phyloP scores from a whole-genome alignment of 2,329 filamentous ascomycete species.

The Alternaria dauci region DNA sequence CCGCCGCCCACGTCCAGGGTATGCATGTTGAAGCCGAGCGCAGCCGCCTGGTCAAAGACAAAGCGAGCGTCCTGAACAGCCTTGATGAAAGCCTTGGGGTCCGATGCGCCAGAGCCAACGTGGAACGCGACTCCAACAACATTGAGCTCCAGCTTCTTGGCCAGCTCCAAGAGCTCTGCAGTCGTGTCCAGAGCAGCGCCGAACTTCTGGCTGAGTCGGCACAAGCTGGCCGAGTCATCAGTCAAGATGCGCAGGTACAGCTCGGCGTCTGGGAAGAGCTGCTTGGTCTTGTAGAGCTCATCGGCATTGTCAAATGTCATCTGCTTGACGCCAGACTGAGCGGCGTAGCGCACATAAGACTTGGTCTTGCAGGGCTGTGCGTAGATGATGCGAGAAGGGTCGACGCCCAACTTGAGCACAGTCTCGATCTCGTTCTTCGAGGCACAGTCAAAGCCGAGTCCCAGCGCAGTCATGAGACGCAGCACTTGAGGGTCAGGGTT shows the following conservation, averaged over 20 bases:
- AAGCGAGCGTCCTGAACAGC: constrained; percentile 87
- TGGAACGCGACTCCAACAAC: constrained; percentile 98
- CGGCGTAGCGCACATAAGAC: constrained; percentile 93
- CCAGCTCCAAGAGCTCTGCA: constrained; percentile 77
- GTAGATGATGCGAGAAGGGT: constrained; percentile 94
- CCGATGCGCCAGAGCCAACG: constrained; percentile 93
- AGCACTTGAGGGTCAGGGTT: constrained; percentile 93
- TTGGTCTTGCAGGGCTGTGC: constrained; percentile 99
- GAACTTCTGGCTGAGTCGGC: constrained; percentile 96
- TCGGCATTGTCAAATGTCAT: constrained; percentile 99
- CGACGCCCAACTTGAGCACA: constrained; percentile 81
- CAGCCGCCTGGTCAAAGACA: constrained; percentile 85
- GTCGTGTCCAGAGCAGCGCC: constrained; percentile 88
- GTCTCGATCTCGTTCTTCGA: constrained; percentile 98
- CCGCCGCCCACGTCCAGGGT: constrained; percentile 94
- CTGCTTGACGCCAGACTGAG: constrained; percentile 84
- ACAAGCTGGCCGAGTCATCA: constrained; percentile 93
- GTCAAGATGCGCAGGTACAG: constrained; percentile 94
- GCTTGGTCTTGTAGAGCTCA: constrained; percentile 97
- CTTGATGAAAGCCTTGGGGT: constrained; percentile 89
- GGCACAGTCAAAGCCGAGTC: constrained; percentile 96
- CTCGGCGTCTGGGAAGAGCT: constrained; percentile 86
- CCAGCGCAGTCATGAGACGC: constrained; percentile 84
- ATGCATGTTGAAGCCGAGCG: constrained; percentile 80
- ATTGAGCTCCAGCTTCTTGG: constrained; percentile 83